A percentile compares a stretch with the other conserved stretches of the same genome.
phyloP scores from a whole-genome alignment of 164 flowering plant genomes.

The Nymphaea thermarum region DNA sequence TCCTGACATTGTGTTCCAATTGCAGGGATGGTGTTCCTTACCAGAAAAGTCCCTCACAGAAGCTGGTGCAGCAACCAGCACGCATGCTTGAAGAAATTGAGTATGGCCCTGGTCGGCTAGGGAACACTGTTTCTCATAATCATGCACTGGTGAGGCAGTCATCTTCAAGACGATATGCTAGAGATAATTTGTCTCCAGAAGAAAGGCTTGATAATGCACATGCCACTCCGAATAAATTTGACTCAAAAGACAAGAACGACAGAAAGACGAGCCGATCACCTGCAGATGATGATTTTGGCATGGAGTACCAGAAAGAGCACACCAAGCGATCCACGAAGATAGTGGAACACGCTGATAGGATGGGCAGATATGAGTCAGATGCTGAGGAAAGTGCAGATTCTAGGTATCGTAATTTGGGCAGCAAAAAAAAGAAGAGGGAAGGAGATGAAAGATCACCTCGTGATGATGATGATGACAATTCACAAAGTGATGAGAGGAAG shows the following conservation, averaged over 20 bases:
- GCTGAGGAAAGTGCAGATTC: constrained; percentile 9
- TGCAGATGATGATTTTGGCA: no score
- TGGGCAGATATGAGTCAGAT: constrained; percentile 23
- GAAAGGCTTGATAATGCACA: constrained; percentile 12
- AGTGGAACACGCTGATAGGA: constrained; percentile 16
- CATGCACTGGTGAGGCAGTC: constrained; percentile 6
- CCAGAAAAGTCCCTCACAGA: no score
- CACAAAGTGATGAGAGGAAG: constrained; percentile 19
- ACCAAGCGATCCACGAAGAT: constrained; percentile 13
- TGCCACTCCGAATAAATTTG: constrained; percentile 4
- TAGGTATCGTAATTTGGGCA: constrained; percentile 29
- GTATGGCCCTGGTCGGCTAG: constrained; percentile 15
- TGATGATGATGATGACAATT: constrained; percentile 14
- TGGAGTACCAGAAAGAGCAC: neutral
- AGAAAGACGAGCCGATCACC: no score
- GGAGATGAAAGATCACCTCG: constrained; percentile 8
- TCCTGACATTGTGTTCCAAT: no score
- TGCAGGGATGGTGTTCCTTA: no score
- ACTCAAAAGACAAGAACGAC: constrained; percentile 14
- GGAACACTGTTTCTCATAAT: neutral
- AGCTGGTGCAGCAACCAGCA: neutral
- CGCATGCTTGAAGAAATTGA: constrained; percentile 8
- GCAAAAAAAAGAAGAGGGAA: constrained; percentile 20
- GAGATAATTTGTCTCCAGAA: constrained; percentile 10
- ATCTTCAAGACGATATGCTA: constrained; percentile 9